phyloP scores from a whole-genome alignment of 192 early-diverging fungal species.

The Irineochytrium annulatum region DNA sequence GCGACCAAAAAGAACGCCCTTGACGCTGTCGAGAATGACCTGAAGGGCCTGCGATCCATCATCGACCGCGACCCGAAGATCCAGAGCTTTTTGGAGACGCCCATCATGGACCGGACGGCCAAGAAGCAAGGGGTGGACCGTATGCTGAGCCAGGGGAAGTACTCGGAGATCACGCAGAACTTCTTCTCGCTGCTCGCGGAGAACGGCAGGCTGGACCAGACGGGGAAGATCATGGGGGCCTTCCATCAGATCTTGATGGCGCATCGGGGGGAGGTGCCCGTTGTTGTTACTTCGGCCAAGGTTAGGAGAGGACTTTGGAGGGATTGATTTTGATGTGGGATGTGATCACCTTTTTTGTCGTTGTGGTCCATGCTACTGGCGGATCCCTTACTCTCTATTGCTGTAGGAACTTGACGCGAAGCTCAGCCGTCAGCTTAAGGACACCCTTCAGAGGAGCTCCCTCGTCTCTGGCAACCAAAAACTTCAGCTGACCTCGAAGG shows the following conservation, averaged over 20 bases:
- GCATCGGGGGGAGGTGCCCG: slow-evolving; percentile 79
- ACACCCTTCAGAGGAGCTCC: slow-evolving; percentile 73
- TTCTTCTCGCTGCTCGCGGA: slow-evolving; percentile 89
- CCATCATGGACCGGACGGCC: slow-evolving; percentile 71
- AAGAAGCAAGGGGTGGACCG: slow-evolving; percentile 74
- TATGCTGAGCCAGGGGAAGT: slow-evolving; percentile 61
- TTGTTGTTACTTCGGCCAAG: slow-evolving; percentile 87
- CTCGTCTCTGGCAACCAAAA: slow-evolving; percentile 78
- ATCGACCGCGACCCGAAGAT: slow-evolving; percentile 71
- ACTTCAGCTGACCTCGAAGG: slow-evolving; percentile 81
- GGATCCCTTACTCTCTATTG: neutral
- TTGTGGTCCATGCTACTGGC: neutral
- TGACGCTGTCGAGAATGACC: slow-evolving; percentile 78
- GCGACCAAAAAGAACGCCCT: slow-evolving; percentile 79
- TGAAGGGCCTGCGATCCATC: slow-evolving; percentile 60
- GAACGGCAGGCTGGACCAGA: slow-evolving; percentile 88
- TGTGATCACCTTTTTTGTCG: slow-evolving; percentile 2
- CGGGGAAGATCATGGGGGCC: slow-evolving; percentile 72
- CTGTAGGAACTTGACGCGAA: slow-evolving; percentile 70
- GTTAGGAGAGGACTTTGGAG: slow-evolving; percentile 36
- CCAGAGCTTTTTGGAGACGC: slow-evolving; percentile 76
- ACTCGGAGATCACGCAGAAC: slow-evolving; percentile 80
- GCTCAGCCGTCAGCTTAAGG: slow-evolving; percentile 67
- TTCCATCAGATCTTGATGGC: slow-evolving; percentile 85
- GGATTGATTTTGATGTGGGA: neutral